Percentiles rank a stretch among this genome's conserved stretches.
Evolutionary conservation across 495 filamentous ascomycete species (phyloP).

Genomic region (Xylaria flabelliformis): DNA sequence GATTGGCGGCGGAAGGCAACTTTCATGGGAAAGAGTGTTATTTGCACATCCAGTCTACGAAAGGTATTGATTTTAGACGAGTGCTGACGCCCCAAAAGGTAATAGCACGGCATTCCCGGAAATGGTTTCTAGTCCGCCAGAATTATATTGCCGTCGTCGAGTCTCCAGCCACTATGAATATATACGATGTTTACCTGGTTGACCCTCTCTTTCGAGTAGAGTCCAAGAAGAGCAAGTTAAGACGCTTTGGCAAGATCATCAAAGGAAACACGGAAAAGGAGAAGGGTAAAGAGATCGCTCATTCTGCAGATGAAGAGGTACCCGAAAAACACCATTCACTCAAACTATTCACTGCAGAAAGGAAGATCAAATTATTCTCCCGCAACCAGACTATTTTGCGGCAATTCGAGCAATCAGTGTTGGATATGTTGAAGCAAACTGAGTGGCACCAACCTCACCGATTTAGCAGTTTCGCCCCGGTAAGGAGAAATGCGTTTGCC

Average conservation of each 20-base stretch:
- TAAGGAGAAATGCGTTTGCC: conserved; percentile 83
- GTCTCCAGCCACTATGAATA: conserved; percentile 97
- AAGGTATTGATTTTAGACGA: conserved; percentile 87
- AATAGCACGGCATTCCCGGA: conserved; percentile 81
- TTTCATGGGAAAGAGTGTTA: conserved; percentile 99
- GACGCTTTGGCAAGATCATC: conserved; percentile 66
- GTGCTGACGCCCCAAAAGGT: conserved; percentile 77
- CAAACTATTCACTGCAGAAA: conserved; percentile 82
- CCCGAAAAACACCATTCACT: conserved; percentile 78
- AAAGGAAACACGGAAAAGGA: conserved; percentile 44
- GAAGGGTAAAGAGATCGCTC: conserved; percentile 42
- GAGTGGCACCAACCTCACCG: conserved; percentile 83
- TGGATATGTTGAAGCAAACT: conserved; percentile 79
- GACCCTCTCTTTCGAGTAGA: conserved; percentile 83
- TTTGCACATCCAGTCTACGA: conserved; percentile 86
- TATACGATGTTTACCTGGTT: conserved; percentile 96
- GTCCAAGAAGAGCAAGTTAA: conserved; percentile 73
- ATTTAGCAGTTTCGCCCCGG: conserved; percentile 92
- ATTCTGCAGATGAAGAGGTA: conserved; percentile 63
- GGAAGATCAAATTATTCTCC: conserved; percentile 88
- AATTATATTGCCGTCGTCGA: conserved; percentile 98
- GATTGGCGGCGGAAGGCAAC: conserved; percentile 91
- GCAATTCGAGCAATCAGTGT: conserved; percentile 93
- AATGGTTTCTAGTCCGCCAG: conserved; percentile 98
- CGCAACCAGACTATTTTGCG: conserved; percentile 86